Evolutionary conservation across 352 stramenopile genomes (phyloP).

Genomic region (Salisapilia sapeloensis): DNA sequence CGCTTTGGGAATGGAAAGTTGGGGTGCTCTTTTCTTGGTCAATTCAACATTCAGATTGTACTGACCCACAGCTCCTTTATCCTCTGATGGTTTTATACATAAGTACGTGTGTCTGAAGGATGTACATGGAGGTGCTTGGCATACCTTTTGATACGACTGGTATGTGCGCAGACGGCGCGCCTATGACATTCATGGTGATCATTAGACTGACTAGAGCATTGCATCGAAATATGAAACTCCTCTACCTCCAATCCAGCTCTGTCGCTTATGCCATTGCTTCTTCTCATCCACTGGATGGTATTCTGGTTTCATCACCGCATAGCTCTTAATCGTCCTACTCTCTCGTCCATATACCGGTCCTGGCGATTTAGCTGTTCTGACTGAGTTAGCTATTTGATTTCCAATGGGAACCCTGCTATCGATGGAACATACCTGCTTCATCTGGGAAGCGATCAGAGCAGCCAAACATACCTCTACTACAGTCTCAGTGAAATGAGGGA

Average conservation of each 20-base stretch:
- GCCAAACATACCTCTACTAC: slow-evolving; percentile 37
- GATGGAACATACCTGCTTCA: slow-evolving; percentile 25
- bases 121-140: neutral
- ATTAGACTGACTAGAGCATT: slow-evolving; percentile 1
- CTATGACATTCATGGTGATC: slow-evolving; percentile 4
- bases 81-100: slow-evolving; percentile 12
- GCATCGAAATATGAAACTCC: neutral
- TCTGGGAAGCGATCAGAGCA: slow-evolving; percentile 55
- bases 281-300: slow-evolving; percentile 44
- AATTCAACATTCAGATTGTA: slow-evolving; percentile 55
- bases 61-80: slow-evolving; percentile 33
- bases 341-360: slow-evolving; percentile 56
- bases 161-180: slow-evolving; percentile 26
- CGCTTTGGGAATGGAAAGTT: slow-evolving; percentile 65
- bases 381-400: neutral
- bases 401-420: neutral
- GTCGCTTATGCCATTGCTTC: slow-evolving; percentile 50
- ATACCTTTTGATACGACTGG: slow-evolving; percentile 39
- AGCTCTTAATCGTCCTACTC: slow-evolving; percentile 31
- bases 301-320: slow-evolving; percentile 59
- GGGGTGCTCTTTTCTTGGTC: slow-evolving; percentile 37
- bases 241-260: slow-evolving; percentile 68
- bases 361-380: slow-evolving; percentile 24
- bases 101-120: neutral
- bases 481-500: neutral